Conservation (phyloP, 2,329 filamentous ascomycete species). For the Blumeria hordei region DNA sequence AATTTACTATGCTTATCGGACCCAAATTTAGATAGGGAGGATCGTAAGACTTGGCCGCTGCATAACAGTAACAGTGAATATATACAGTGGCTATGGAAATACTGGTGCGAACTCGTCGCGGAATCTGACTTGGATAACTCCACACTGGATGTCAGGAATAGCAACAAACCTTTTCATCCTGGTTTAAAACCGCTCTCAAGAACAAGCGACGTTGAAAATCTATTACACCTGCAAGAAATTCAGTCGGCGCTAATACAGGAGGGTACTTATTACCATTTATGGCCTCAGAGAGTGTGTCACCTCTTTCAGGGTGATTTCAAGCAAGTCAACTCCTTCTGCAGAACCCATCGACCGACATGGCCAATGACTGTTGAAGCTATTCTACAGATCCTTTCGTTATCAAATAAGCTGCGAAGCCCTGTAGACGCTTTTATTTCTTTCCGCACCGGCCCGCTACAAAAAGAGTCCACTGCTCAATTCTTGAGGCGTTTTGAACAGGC, state of each 20-base stretch:
- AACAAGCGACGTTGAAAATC: neutral
- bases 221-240: neutral
- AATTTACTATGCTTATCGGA: neutral
- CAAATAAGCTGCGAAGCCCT: neutral
- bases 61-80: neutral
- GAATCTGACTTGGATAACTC: neutral
- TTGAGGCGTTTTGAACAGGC: neutral
- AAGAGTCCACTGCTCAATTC: neutral
- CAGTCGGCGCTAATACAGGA: neutral
- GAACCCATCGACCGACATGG: neutral
- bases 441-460: neutral
- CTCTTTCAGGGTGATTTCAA: neutral
- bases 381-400: neutral
- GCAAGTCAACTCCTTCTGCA: neutral
- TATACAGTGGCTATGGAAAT: neutral
- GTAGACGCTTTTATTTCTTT: neutral
- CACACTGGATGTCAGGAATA: neutral
- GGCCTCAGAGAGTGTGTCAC: neutral
- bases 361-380: neutral
- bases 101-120: neutral
- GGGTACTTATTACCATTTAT: neutral
- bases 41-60: neutral
- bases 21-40: neutral
- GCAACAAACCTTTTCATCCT: neutral
- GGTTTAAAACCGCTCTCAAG: neutral